phyloP scores from a whole-genome alignment of 768 basidiomycete genomes.

The Tylopilus sp. region DNA sequence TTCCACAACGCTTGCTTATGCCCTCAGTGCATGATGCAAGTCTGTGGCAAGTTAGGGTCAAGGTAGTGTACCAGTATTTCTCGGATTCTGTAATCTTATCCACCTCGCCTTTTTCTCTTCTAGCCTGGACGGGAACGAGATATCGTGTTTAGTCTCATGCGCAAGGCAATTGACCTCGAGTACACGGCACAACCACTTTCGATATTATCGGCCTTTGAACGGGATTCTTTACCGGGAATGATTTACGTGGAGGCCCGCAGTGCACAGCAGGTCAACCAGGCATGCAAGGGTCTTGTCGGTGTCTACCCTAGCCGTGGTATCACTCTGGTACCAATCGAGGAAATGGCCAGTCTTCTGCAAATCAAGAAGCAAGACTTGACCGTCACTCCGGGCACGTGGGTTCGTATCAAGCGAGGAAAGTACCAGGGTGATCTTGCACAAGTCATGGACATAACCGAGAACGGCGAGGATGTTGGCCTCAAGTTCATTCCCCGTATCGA shows the following conservation, averaged over 20 bases:
- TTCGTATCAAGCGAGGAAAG: constrained; percentile 89
- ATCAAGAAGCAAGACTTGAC: constrained; percentile 93
- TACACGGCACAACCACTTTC: constrained; percentile 72
- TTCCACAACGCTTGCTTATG: constrained; percentile 93
- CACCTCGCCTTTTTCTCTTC: background rate
- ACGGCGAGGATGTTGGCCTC: constrained; percentile 87
- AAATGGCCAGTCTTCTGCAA: constrained; percentile 94
- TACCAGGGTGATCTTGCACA: constrained; percentile 95
- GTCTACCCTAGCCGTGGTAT: constrained; percentile 83
- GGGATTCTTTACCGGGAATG: constrained; percentile 93
- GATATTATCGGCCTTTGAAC: constrained; percentile 94
- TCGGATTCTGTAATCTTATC: background rate
- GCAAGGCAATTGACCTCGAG: constrained; percentile 85
- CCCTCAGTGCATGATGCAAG: constrained; percentile 94
- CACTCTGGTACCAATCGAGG: constrained; percentile 87
- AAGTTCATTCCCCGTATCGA: constrained; percentile 98
- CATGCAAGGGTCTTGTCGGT: constrained; percentile 88
- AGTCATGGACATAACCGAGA: constrained; percentile 90
- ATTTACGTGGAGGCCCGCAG: constrained; percentile 95
- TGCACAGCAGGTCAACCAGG: constrained; percentile 79
- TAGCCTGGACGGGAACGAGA: constrained; percentile 92
- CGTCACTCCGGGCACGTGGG: constrained; percentile 87
- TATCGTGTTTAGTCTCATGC: constrained; percentile 91
- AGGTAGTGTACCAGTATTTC: constrained; percentile 46
- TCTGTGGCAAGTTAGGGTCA: constrained; percentile 93